Conservation (phyloP, 805 yeast species). For the Candida incommunis region DNA sequence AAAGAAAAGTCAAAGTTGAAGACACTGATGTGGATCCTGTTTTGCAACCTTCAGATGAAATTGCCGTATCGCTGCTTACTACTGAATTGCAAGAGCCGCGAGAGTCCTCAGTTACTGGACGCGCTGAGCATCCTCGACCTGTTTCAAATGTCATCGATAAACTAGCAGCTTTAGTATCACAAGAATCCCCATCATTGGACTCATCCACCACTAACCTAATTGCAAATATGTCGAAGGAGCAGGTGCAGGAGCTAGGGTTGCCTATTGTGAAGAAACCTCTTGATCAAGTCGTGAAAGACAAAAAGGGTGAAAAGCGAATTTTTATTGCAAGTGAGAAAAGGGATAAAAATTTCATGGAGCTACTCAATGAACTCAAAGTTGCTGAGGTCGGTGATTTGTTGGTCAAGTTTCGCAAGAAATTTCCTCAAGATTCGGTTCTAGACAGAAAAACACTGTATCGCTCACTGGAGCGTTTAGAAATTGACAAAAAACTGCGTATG, state of each 20-base stretch:
- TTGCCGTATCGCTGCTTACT: not conserved
- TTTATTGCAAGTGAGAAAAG: not conserved
- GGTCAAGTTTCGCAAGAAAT: not conserved
- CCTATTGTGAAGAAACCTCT: not conserved
- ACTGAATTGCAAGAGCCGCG: not conserved
- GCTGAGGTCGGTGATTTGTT: not conserved
- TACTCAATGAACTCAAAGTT: not conserved
- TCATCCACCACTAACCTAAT: not conserved
- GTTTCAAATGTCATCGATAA: not conserved
- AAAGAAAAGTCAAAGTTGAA: not conserved
- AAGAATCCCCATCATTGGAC: not conserved
- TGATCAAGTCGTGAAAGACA: not conserved
- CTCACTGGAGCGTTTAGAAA: not conserved
- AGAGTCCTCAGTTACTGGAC: not conserved
- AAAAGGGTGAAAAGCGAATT: not conserved
- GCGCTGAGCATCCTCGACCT: too few relatives aligned
- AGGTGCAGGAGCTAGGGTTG: not conserved
- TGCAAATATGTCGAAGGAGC: not conserved
- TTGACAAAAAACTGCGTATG: not conserved
- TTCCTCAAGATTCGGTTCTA: not conserved
- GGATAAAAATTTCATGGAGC: not conserved
- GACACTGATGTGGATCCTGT: not conserved
- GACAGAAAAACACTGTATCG: not conserved
- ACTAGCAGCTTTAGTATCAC: not conserved
- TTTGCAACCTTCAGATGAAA: not conserved